Evolutionary conservation across 2,329 filamentous ascomycete genomes (phyloP).

Genomic region (Pseudocercospora macadamiae): DNA sequence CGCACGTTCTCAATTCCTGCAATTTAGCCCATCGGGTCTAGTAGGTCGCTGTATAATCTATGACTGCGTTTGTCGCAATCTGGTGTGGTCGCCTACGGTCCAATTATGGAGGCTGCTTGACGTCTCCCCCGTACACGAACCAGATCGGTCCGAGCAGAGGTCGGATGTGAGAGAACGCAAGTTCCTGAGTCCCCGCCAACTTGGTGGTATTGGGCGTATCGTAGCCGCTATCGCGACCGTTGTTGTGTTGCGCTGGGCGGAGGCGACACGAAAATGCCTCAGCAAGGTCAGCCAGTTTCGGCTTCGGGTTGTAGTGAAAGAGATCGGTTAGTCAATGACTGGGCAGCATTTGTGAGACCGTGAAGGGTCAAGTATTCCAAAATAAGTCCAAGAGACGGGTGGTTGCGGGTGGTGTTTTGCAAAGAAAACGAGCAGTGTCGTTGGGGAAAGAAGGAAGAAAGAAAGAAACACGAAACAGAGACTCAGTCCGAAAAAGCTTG

Average conservation of each 20-base stretch:
- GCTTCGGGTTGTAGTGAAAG: conserved; percentile 8
- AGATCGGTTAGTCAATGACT: conserved; percentile 29
- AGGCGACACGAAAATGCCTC: conserved; percentile 25
- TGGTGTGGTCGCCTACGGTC: conserved; percentile 39
- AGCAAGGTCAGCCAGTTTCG: conserved; percentile 24
- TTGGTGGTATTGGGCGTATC: conserved; percentile 67
- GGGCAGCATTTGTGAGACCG: conserved; percentile 20
- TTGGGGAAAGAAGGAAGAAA: conserved; percentile 19
- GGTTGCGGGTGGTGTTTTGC: conserved; percentile 9
- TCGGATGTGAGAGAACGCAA: conserved; percentile 74
- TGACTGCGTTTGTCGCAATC: conserved; percentile 16
- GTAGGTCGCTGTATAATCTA: conserved; percentile 2
- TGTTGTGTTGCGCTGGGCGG: conserved; percentile 9
- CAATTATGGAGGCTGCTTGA: conserved; percentile 94
- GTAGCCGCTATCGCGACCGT: conserved; percentile 39
- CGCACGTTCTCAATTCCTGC: conserved; percentile 22
- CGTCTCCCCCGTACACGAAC: conserved; percentile 93
- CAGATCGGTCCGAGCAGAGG: conserved; percentile 92
- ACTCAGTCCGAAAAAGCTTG: too few species aligned
- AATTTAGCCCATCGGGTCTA: conserved; percentile 37
- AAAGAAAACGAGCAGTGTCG: conserved; percentile 20
- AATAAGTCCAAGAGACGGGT: not conserved
- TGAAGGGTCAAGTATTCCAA: not conserved
- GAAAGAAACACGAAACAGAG: too few species aligned
- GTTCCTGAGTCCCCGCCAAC: conserved; percentile 83